Evolutionary conservation across 225 moss, liverwort and hornwort genomes (phyloP).

Genomic region (Sphagnum tenellum): DNA sequence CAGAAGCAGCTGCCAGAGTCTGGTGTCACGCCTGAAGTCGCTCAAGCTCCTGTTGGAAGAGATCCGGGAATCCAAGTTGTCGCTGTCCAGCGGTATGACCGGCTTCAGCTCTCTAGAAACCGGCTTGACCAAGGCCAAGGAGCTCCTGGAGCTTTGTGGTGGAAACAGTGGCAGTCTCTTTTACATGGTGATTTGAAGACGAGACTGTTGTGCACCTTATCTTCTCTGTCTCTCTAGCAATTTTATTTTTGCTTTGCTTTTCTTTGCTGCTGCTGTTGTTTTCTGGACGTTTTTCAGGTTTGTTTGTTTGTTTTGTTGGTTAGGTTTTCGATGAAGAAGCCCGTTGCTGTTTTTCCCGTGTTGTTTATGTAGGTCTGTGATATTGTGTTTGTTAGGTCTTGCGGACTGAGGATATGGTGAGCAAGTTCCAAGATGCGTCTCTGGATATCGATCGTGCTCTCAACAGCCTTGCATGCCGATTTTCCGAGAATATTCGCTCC

Average conservation of each 20-base stretch:
- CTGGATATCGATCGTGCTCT: conserved; percentile 49
- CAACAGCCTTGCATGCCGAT: conserved; percentile 38
- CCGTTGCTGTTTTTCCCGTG: conserved; percentile 2
- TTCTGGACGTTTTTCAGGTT: conserved; percentile 4
- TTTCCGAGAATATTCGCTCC: conserved; percentile 58
- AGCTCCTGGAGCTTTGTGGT: conserved; percentile 47
- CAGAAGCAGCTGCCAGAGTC: conserved; percentile 37
- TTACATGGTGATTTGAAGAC: conserved; percentile 37
- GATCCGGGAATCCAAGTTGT: conserved; percentile 38
- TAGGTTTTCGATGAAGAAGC: conserved; percentile 7
- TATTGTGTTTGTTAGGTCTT: conserved; percentile 33
- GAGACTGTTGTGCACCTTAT: too few species aligned
- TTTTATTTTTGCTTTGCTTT: not conserved
- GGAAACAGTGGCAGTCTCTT: conserved; percentile 30
- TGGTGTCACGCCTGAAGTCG: conserved; percentile 41
- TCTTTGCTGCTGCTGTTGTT: not conserved
- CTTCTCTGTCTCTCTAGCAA: too few species aligned
- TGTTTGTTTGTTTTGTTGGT: conserved; percentile 1
- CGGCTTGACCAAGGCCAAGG: conserved; percentile 33
- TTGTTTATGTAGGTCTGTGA: not conserved
- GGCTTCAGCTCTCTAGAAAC: conserved; percentile 30
- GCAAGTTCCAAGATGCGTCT: conserved; percentile 53
- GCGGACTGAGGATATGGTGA: conserved; percentile 30
- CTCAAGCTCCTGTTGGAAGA: conserved; percentile 53
- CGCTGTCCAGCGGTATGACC: conserved; percentile 14